A percentile compares a stretch with the other conserved stretches of the same genome.
phyloP scores from a whole-genome alignment of 164 flowering plant species.

The Liriodendron chinense region DNA sequence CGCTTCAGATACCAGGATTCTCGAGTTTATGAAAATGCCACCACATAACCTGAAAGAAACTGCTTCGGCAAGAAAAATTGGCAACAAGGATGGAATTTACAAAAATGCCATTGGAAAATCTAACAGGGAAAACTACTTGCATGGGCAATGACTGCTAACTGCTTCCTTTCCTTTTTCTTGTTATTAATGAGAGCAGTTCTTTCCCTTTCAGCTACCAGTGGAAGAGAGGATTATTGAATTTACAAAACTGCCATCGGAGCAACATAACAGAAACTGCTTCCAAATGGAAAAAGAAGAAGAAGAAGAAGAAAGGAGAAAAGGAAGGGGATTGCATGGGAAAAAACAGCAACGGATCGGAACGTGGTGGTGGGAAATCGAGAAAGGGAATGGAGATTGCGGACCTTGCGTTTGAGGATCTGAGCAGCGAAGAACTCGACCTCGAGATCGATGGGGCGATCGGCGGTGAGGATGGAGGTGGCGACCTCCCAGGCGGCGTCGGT shows the following conservation, averaged over 20 bases:
- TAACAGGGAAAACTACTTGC: not conserved
- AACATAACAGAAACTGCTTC: not conserved
- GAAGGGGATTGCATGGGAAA: not conserved
- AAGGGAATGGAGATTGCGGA: slow-evolving; percentile 13
- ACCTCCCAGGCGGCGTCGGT: slow-evolving; percentile 88
- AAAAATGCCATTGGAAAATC: not conserved
- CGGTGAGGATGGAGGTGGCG: slow-evolving; percentile 78
- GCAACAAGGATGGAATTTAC: not conserved
- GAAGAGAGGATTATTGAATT: not conserved
- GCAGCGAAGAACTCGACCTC: slow-evolving; percentile 94
- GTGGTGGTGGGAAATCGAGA: not conserved
- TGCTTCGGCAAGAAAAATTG: not conserved
- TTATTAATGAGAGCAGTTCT: too few species aligned
- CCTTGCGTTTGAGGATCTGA: slow-evolving; percentile 94
- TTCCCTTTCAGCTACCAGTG: not conserved
- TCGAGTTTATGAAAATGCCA: too few species aligned
- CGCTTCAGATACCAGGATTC: too few species aligned
- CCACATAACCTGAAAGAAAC: too few species aligned
- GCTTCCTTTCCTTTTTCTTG: too few species aligned
- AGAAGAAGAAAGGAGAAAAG: not conserved
- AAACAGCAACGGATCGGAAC: not conserved
- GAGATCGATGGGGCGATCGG: slow-evolving; percentile 41
- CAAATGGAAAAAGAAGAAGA: not conserved
- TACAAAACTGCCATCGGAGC: not conserved
- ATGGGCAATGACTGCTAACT: too few species aligned